These are phyloP conservation scores for Cytospora schulzeri DNA, from an alignment of 2,329 filamentous ascomycete genomes.

Conservation along the genomic window DNA sequence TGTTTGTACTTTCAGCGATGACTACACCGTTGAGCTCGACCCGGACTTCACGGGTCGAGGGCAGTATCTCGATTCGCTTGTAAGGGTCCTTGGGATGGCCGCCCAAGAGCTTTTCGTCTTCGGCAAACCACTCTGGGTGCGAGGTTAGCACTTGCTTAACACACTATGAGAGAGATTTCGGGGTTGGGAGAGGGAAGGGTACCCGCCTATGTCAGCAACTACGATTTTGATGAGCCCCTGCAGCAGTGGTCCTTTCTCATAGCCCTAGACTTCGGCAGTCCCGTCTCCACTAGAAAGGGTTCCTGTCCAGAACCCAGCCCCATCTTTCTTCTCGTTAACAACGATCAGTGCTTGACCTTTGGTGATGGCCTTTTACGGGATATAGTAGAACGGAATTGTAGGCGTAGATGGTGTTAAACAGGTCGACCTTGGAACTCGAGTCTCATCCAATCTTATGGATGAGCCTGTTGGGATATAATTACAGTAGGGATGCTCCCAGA, in stretches of 20 bases:
- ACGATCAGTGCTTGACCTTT: constrained; percentile 21
- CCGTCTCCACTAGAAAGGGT: constrained; percentile 26
- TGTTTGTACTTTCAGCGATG: constrained; percentile 49
- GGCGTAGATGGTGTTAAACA: too few relatives aligned
- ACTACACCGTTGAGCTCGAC: constrained; percentile 50
- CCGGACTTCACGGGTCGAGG: constrained; percentile 54
- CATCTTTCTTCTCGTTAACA: constrained; percentile 9
- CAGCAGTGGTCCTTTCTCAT: constrained; percentile 26
- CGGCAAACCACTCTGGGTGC: constrained; percentile 40
- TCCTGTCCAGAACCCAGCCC: constrained; percentile 30
- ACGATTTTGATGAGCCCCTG: constrained; percentile 31
- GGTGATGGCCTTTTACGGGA: constrained; percentile 33
- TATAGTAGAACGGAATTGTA: constrained; percentile 36
- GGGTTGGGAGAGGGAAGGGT: constrained; percentile 23
- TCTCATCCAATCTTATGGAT: too few relatives aligned
- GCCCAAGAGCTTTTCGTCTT: constrained; percentile 41
- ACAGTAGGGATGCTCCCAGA: constrained; percentile 42
- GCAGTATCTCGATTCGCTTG: constrained; percentile 64
- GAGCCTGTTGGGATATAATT: background rate
- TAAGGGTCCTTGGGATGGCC: constrained; percentile 67
- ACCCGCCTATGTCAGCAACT: constrained; percentile 22
- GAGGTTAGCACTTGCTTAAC: constrained; percentile 19
- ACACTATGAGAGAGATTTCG: too few relatives aligned
- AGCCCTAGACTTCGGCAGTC: constrained; percentile 31
- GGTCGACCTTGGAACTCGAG: too few relatives aligned